Percentiles rank a stretch among this genome's conserved stretches.
phyloP scores from a whole-genome alignment of 495 filamentous ascomycete species.

The Podospora tetraspora region DNA sequence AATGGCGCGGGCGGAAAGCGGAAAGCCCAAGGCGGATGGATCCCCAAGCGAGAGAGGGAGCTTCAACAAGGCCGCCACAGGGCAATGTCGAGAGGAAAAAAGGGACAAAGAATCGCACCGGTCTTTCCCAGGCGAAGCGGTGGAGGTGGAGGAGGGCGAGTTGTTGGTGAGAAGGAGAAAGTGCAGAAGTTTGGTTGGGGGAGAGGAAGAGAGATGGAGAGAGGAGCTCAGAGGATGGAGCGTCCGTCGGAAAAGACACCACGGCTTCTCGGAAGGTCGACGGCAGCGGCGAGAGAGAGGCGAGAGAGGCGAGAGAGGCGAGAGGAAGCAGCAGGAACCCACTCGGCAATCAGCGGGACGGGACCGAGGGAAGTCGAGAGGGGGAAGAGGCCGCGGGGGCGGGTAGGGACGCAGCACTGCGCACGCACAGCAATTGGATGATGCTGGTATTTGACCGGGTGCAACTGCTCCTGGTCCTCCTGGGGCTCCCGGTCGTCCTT shows the following conservation, averaged over 20 bases:
- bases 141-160: background rate
- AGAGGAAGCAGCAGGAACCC: background rate
- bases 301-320: background rate
- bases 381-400: background rate
- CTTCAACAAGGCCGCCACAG: background rate
- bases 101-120: background rate
- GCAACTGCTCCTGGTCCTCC: background rate
- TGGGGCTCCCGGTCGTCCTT: background rate
- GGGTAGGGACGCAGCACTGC: background rate
- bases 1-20: conserved; percentile 7
- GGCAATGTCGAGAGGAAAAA: background rate
- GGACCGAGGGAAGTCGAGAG: conserved; percentile 2
- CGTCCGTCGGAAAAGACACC: background rate
- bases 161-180: background rate
- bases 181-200: background rate
- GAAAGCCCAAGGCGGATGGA: background rate
- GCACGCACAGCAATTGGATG: background rate
- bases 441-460: background rate
- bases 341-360: conserved; percentile 24
- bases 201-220: background rate
- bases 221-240: background rate
- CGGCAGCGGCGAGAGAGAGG: background rate
- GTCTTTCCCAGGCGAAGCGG: background rate
- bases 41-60: background rate
- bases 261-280: background rate